Base-by-base conservation (phyloP, 2,329 filamentous ascomycete genomes). In the Sporothrix brunneoviolacea region DNA sequence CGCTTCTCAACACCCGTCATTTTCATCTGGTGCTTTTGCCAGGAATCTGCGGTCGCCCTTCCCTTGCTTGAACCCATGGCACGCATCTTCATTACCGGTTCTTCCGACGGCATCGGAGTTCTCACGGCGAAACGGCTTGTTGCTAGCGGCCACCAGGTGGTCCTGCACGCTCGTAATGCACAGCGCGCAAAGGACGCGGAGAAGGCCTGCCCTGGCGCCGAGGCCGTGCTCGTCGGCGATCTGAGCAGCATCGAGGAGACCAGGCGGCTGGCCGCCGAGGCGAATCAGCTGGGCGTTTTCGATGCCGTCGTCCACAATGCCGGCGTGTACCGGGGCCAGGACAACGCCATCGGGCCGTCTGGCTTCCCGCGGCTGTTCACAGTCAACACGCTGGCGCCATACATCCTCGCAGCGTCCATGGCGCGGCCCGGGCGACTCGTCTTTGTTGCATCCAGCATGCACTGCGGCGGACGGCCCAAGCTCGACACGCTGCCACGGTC, bases 301-400 rank as follows among this genome's bases (percentile, higher is more conserved):
- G 79, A 82, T 58, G 68, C 69, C 21, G 66, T 82, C 13, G 68
- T 82, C 16, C 78, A 82, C 65, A 82, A 82, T 54, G 79, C 79
- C 0, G 78, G 76, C 3, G 56, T 78, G 21, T 73, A 71, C 50
- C 62, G 62, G 27, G 70, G 71, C 15, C 55, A 67, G 61, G 54
- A 57, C 22, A 39, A 47, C 12, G 46, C 58, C 19, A 37, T 68
- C 63, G 53, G 63, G 59, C 47, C 71, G 27, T 60, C 61, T n/a
- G 61, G 61, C 3, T 54, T 78, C 19, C 71, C 75, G 0, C 66
- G 68, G 2, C 65, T 79, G 1, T 75, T 79, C 42, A 70, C 75
- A 0, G 75, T 80, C 40, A 82, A 82, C 57, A 76, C 70, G 0
- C 57, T 82, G 0, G 77, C 79, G 15, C 78, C 79, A 0, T 82